Base-by-base conservation (phyloP, 2,329 filamentous ascomycete genomes). In the Penicillium occitanis region DNA sequence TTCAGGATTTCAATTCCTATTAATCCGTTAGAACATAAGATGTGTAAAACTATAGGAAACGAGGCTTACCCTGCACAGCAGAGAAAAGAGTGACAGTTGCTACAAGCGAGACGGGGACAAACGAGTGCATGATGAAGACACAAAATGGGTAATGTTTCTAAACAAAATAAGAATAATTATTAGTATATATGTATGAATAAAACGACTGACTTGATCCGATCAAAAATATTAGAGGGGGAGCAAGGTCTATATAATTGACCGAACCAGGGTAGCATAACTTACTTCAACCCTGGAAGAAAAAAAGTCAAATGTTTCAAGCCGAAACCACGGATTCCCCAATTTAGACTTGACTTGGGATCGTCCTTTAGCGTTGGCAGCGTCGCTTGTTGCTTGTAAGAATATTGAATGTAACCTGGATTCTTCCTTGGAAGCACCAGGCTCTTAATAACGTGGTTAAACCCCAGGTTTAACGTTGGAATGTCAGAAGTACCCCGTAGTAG, bases 71-170 rank as follows among this genome's bases (percentile, higher is more conserved):
- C 53, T 66, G 60, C 65, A 25, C 65, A 60, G 61, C 65, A 55
- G 65, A 63, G 44, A 66, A 63, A 1, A 66, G 61, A 50, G 65
- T 35, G 11, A 53, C 65, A 62, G 65, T 59, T 46, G 65, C 65
- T 44, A 63, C 53, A 40, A 66, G 53, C 35, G 65, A 63, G 33
- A 42, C 51, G 35, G 65, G 61, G 40, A 63, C 60, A 44, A 63
- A 63, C 44, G 65, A 66, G 42, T 30, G 61, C 65, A 66, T 66
- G 22, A 33, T 63, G 44, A 51, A 40, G 19, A 59, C 17, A 37
- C 62, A 58, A 19, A 44, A 55, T 5, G 48, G 8, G 59, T 19
- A 48, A 33, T 63, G 53, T 40, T 63, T 35, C 33, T 50, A 57
- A 55, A 60, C 17, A 28, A 50, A 30, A 61, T 33, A 17, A 63